Base-by-base conservation (phyloP, 2,329 filamentous ascomycete genomes). In the Alternaria alternata region DNA sequence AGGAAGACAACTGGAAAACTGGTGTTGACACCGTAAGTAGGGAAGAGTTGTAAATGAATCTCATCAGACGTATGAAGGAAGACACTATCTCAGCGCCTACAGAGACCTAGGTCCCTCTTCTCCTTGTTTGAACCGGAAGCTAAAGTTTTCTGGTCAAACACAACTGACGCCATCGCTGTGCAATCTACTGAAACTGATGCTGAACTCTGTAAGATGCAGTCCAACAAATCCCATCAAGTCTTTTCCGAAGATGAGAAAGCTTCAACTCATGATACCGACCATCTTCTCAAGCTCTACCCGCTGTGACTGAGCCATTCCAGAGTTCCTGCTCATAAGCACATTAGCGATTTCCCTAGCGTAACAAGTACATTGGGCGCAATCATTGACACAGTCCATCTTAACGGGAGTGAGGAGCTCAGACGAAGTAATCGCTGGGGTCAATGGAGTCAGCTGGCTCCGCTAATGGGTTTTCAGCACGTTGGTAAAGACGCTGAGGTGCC, bases 1-100 rank as follows among this genome's bases (percentile, higher is more conserved):
- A 85, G 93, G 69, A 92, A 90, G 83, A 95, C 92, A 2, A 92
- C 88, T 11, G 94, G 94, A 18, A 97, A 97, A 82, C 78, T 96
- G 63, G 77, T 97, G 57, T 77, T 97, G 72, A 89, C 89, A 80
- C 85, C 88, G 47, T 89, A 51, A 53, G 47, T 48, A 36, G 18
- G 28, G 22, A 34, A 44, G 28, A 11, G 41, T 26, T 30, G 22
- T 16, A 28, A 12, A 14, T 9, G 20, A 16, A 7, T 18, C 24
- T 2, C 28, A 36, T 36, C 12, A 6, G 22, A 34, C 11, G 46
- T 20, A 6, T 34, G 30, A 6, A 22, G 11, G 12, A 36, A 54
- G 4, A 5, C 22, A 46, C 36, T 7, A 28, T 18, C 11, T 54
- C n/a, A 18, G 22, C 41, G 22, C 24, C 24, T 8, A 20, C 7